phyloP scores from a whole-genome alignment of 345 rosid genomes.

The Ceriops decandra region DNA sequence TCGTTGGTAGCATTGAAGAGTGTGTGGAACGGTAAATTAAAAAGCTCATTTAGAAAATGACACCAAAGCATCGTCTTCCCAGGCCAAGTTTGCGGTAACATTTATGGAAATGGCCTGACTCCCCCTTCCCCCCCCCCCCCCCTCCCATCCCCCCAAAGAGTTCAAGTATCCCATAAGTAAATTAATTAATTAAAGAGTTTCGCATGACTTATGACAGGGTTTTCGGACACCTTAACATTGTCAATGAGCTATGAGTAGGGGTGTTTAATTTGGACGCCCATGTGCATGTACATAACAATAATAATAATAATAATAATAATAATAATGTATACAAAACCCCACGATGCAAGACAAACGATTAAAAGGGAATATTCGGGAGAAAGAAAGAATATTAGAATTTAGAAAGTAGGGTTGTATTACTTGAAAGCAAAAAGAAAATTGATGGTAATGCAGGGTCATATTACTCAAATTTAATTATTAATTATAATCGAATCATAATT shows the following conservation, averaged over 20 bases:
- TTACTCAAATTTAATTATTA: too few species aligned
- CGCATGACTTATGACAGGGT: slow-evolving; percentile 38
- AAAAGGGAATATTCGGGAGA: slow-evolving; percentile 70
- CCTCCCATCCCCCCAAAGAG: slow-evolving; percentile 2
- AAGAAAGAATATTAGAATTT: slow-evolving; percentile 43
- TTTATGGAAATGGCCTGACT: slow-evolving; percentile 12
- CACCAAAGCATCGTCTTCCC: slow-evolving; percentile 4
- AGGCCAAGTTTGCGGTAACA: neutral
- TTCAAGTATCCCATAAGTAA: neutral
- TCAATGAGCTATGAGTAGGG: slow-evolving; percentile 8
- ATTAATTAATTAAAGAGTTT: slow-evolving; percentile 1
- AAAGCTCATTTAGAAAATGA: slow-evolving; percentile 6
- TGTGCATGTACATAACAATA: slow-evolving; percentile 14
- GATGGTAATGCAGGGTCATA: too few species aligned
- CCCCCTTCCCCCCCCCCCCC: too few species aligned
- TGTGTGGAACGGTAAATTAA: slow-evolving; percentile 7
- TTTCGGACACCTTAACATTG: slow-evolving; percentile 19
- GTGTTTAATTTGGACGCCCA: neutral
- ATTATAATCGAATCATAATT: too few species aligned
- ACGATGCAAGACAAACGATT: slow-evolving; percentile 30
- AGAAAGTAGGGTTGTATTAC: slow-evolving; percentile 28
- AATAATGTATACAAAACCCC: slow-evolving; percentile 21
- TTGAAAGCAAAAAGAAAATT: too few species aligned
- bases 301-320: slow-evolving; percentile 14
- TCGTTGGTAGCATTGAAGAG: neutral